Percentiles rank a stretch among this genome's conserved stretches.
Evolutionary conservation across 192 early-diverging fungal genomes (phyloP).

Genomic region (Coemansia sp.): DNA sequence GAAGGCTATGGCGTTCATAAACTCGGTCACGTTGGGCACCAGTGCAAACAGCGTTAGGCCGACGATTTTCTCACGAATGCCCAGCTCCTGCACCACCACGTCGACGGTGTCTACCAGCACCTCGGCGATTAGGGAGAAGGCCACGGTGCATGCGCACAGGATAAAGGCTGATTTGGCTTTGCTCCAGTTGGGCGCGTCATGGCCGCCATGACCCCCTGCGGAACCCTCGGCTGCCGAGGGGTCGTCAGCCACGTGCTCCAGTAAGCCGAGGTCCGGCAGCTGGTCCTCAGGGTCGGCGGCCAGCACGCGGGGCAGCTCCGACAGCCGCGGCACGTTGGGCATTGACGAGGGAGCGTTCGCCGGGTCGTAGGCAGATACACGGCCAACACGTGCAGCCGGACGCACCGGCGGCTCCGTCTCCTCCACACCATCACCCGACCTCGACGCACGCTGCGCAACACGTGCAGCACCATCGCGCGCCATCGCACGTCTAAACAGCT

Average conservation of each 20-base stretch:
- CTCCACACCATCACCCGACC: constrained; percentile 1
- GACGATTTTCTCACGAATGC: constrained; percentile 82
- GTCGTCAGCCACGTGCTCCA: constrained; percentile 33
- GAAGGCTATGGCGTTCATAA: constrained; percentile 93
- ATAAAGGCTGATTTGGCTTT: constrained; percentile 74
- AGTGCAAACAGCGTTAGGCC: constrained; percentile 93
- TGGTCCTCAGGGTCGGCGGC: constrained; percentile 50
- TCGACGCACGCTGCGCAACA: constrained; percentile 13
- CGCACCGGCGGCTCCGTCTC: background rate
- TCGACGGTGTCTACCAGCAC: constrained; percentile 87
- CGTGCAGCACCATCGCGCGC: constrained; percentile 24
- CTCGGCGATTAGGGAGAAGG: constrained; percentile 89
- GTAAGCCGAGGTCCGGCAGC: constrained; percentile 42
- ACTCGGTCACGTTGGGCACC: constrained; percentile 95
- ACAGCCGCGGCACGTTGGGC: constrained; percentile 48
- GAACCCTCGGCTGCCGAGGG: constrained; percentile 63
- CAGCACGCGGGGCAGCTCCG: constrained; percentile 51
- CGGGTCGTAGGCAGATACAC: constrained; percentile 17
- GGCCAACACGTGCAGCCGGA: constrained; percentile 4
- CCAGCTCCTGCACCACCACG: constrained; percentile 62
- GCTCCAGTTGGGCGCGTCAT: constrained; percentile 93
- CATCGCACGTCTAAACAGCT: constrained; percentile 53
- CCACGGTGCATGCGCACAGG: constrained; percentile 75
- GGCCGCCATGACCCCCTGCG: constrained; percentile 64
- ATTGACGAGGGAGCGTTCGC: constrained; percentile 47